These are phyloP conservation scores for Hymenoscyphus repandus DNA, from an alignment of 2,329 filamentous ascomycete species.

Conservation along the genomic window DNA sequence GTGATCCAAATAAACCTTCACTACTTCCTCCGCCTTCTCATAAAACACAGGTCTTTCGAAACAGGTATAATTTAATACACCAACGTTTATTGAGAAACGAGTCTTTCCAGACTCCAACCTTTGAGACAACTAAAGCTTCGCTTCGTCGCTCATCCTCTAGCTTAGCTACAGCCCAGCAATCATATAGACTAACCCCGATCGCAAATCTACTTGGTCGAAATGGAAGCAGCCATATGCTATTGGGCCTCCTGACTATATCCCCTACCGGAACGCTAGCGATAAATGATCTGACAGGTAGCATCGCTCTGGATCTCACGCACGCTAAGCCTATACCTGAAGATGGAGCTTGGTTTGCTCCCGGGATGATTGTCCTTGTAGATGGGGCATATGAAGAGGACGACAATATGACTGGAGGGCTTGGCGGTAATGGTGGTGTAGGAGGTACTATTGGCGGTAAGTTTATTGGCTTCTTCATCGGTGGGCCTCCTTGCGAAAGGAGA, in stretches of 20 bases:
- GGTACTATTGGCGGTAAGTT: constrained; percentile 91
- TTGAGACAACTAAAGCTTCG: constrained; percentile 54
- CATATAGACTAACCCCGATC: constrained; percentile 86
- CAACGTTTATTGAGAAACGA: constrained; percentile 90
- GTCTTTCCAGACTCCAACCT: constrained; percentile 78
- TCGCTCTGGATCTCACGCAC: constrained; percentile 75
- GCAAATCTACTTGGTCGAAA: constrained; percentile 70
- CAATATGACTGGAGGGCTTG: constrained; percentile 61
- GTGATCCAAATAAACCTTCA: constrained; percentile 58
- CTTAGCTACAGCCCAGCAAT: constrained; percentile 49
- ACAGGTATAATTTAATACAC: constrained; percentile 87
- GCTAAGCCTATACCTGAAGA: constrained; percentile 78
- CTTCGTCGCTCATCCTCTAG: constrained; percentile 55
- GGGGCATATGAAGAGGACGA: constrained; percentile 96
- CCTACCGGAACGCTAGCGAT: constrained; percentile 79
- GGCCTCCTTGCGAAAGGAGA: constrained; percentile 84
- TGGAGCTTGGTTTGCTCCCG: constrained; percentile 87
- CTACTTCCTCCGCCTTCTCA: constrained; percentile 71
- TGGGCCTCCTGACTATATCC: constrained; percentile 75
- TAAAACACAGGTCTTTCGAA: constrained; percentile 81
- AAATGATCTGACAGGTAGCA: constrained; percentile 82
- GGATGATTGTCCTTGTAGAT: constrained; percentile 93
- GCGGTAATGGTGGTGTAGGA: constrained; percentile 75
- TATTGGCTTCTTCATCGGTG: constrained; percentile 82
- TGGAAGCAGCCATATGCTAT: constrained; percentile 76